These are phyloP conservation scores for Daucus carota DNA, from an alignment of 129 eudicot species.

Conservation along the genomic window DH1_v3.0 NC_030383.2:838001-838500, in stretches of 20 bases:
- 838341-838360: neutral
- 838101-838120: neutral
- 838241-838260: too few species aligned
- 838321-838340: neutral
- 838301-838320: neutral
- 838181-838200: neutral
- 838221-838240: too few species aligned
- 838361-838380: neutral
- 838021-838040: neutral
- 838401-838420: neutral
- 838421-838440: neutral
- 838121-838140: neutral
- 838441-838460: neutral
- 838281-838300: too few species aligned
- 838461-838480: neutral
- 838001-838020: neutral
- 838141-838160: neutral
- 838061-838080: neutral
- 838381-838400: neutral
- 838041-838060: neutral
- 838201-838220: too few species aligned
- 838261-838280: too few species aligned
- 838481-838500: neutral
- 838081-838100: neutral
- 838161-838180: neutral